Base-by-base conservation (phyloP, 2,329 filamentous ascomycete species). In the Colletotrichum liaoningense region DNA sequence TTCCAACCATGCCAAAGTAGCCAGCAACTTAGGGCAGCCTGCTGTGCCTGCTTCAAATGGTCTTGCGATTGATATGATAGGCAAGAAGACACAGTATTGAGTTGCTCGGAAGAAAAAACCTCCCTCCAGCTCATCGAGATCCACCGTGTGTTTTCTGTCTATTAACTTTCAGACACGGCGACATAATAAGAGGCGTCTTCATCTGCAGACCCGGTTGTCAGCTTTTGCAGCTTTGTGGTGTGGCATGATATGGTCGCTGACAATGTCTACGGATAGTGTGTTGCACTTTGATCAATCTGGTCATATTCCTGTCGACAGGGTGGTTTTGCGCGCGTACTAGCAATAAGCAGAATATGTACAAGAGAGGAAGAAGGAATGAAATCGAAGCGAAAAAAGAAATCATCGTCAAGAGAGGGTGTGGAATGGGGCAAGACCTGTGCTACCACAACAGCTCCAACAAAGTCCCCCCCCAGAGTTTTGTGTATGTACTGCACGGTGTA, bases 351-450 rank as follows among this genome's bases (percentile, higher is more conserved):
- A 16, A 66, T 11, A 33, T 7, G 60, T 59, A 46, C 7, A 12
- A 16, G 24, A 22, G 8, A 19, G 11, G 30, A n/a, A 9, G 19
- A 33, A 28, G 26, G 26, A 35, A 69, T 26, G 38, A 42, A 35
- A 33, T 5, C 42, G 42, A n/a, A 49, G 42, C 42, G 42, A 26
- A 52, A 67, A 30, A 60, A 67, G 55, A 24, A 71, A 57, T 22
- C 46, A 35, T 67, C 35, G 56, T 59, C 30, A 26, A 67, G 56
- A 35, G 42, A 30, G 57, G 55, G 55, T 28, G 42, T 56, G 63
- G 26, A 42, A 49, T 30, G 33, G 33, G 30, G 22, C 24, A n/a
- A 57, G 24, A 24, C 55, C 42, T 60, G 55, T 24, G 9, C 28
- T 35, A 52, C 49, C 59, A 55, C 55, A 42, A 63, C 67, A 70